phyloP scores from a whole-genome alignment of 2,329 filamentous ascomycete species.

The Pseudocercospora eumusae region DNA sequence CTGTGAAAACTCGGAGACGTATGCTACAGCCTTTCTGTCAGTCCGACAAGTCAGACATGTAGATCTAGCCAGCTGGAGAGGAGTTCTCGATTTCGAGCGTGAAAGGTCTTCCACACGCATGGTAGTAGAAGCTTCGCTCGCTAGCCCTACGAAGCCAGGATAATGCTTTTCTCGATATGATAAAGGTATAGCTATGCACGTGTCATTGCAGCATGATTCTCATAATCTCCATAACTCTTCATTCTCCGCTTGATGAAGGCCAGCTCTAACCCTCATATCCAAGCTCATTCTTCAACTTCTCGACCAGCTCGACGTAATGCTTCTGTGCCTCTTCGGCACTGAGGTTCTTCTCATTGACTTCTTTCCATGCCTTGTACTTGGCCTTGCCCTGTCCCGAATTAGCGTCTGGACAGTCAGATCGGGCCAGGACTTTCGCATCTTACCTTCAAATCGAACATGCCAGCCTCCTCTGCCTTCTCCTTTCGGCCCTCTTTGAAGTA shows the following conservation, averaged over 20 bases:
- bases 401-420: background rate
- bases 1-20: too few relatives aligned
- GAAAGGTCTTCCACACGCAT: too few relatives aligned
- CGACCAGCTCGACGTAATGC: slow-evolving; percentile 72
- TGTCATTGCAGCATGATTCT: slow-evolving; percentile 6
- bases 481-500: slow-evolving; percentile 47
- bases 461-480: slow-evolving; percentile 52
- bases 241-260: background rate
- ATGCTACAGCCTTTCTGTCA: too few relatives aligned
- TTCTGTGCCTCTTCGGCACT: slow-evolving; percentile 69
- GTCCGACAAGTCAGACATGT: too few relatives aligned
- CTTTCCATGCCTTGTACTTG: slow-evolving; percentile 78
- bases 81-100: too few relatives aligned
- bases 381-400: slow-evolving; percentile 56
- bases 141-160: too few relatives aligned
- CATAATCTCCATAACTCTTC: slow-evolving; percentile 1
- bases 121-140: too few relatives aligned
- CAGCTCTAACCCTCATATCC: slow-evolving; percentile 61
- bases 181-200: slow-evolving; percentile 6
- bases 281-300: slow-evolving; percentile 69
- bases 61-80: too few relatives aligned
- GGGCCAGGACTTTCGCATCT: slow-evolving; percentile 23
- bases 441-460: slow-evolving; percentile 72
- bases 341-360: slow-evolving; percentile 64
- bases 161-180: background rate